Base-by-base conservation (phyloP, 768 basidiomycete genomes). In the Tricholoma sp. region DNA sequence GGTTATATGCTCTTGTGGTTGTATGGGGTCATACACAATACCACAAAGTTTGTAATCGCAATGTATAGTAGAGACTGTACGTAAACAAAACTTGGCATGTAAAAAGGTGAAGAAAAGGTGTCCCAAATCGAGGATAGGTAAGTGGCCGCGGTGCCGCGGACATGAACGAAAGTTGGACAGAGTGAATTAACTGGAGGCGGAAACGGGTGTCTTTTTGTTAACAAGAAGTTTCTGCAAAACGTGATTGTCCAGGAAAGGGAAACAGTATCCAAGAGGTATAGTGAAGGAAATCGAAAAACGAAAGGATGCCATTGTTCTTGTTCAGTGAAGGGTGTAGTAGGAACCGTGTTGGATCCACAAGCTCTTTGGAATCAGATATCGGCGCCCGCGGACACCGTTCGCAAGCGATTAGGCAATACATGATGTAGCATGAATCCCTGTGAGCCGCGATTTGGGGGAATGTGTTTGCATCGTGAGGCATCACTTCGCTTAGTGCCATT, bases 1-100 rank as follows among this genome's bases (percentile, higher is more conserved):
- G 1, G 49, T 62, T 27, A 47, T 60, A 12, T 76, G 74, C 56
- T 64, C 61, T 24, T 62, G 61, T 54, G 61, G 61, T 34, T 57
- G 56, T 52, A 51, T 52, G 56, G 55, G 19, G 16, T 54, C 53
- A 2, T 54, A 45, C 32, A 45, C 21, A 1, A 29, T 54, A 7
- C 32, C 41, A 12, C 53, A 54, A 39, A 54, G 32, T 22, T 43
- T n/a, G 27, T 19, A 24, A 49, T 29, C 29, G 47, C 16, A 29
- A 29, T 29, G 24, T n/a, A 49, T 49, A 49, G 27, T 31, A 47
- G 12, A 47, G 22, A 46, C 22, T 49, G 24, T 49, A n/a, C 16
- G 29, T 31, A 31, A 50, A 31, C 47, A 50, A 50, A 47, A 18
- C 27, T 50, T 50, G 16, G 7, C 29, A n/a, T 46, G 21, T 50